These are phyloP conservation scores for Teratosphaeria epicoccoides DNA, from an alignment of 2,329 filamentous ascomycete species.

Conservation along the genomic window DNA sequence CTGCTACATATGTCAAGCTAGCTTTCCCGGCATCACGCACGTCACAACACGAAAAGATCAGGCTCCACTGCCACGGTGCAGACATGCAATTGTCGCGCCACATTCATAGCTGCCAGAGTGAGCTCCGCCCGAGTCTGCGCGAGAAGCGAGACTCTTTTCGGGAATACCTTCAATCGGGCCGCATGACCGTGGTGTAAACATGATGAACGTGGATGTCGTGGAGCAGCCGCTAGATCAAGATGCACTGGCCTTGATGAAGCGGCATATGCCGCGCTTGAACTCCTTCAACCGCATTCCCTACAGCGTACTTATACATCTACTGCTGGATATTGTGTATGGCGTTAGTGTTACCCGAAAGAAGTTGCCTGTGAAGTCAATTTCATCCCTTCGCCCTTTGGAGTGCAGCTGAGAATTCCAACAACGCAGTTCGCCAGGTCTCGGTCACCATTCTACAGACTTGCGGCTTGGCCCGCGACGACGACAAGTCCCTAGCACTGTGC, in stretches of 20 bases:
- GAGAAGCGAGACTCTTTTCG: neutral
- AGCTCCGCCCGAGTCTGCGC: neutral
- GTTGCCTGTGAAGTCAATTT: too few relatives aligned
- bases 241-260: slow-evolving; percentile 1
- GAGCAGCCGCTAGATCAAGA: slow-evolving; percentile 1
- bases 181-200: neutral
- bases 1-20: too few relatives aligned
- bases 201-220: neutral
- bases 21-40: too few relatives aligned
- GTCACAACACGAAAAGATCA: neutral
- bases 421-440: too few relatives aligned
- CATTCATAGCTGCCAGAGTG: neutral
- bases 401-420: too few relatives aligned
- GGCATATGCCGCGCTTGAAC: neutral
- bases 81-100: neutral
- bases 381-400: too few relatives aligned
- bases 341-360: slow-evolving; percentile 1
- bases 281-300: neutral
- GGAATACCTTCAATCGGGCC: neutral
- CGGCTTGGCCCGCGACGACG: too few relatives aligned
- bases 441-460: too few relatives aligned
- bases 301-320: slow-evolving; percentile 1
- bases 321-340: neutral
- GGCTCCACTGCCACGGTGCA: neutral
- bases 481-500: too few relatives aligned